Evolutionary conservation across 495 filamentous ascomycete species (phyloP).

Genomic region (Penicillium fimorum): DNA sequence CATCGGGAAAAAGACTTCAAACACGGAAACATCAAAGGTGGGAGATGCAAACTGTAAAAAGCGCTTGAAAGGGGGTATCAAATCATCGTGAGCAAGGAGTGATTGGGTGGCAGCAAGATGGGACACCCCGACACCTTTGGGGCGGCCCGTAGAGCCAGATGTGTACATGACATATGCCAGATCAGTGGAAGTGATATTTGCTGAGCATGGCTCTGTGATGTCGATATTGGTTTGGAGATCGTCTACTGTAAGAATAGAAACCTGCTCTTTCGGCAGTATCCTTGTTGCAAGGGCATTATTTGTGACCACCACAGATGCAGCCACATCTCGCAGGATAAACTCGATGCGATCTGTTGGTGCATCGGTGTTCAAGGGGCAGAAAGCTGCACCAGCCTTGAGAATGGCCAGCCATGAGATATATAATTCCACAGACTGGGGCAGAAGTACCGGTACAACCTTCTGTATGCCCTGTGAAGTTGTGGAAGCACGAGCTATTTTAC

Average conservation of each 20-base stretch:
- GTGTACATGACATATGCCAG: constrained; percentile 91
- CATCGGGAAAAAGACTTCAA: constrained; percentile 84
- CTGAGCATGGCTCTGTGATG: constrained; percentile 12
- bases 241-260: constrained; percentile 34
- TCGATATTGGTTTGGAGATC: constrained; percentile 12
- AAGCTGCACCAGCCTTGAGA: constrained; percentile 73
- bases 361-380: constrained; percentile 74
- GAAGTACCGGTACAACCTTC: constrained; percentile 65
- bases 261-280: constrained; percentile 15
- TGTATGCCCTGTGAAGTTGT: constrained; percentile 1
- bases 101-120: constrained; percentile 75
- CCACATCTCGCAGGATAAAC: constrained; percentile 71
- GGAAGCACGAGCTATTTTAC: constrained; percentile 39
- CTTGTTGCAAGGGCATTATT: constrained; percentile 25
- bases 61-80: constrained; percentile 68
- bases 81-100: constrained; percentile 70
- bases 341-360: constrained; percentile 67
- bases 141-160: constrained; percentile 81
- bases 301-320: constrained; percentile 55
- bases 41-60: constrained; percentile 87
- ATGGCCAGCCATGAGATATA: constrained; percentile 72
- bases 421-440: constrained; percentile 67
- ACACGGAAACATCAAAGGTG: constrained; percentile 85
- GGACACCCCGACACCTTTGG: constrained; percentile 79
- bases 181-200: constrained; percentile 30